A percentile compares a stretch with the other conserved stretches of the same genome.
Conservation (phyloP, 371 early-diverging fungal species). For the Smittium mucronatum region DNA sequence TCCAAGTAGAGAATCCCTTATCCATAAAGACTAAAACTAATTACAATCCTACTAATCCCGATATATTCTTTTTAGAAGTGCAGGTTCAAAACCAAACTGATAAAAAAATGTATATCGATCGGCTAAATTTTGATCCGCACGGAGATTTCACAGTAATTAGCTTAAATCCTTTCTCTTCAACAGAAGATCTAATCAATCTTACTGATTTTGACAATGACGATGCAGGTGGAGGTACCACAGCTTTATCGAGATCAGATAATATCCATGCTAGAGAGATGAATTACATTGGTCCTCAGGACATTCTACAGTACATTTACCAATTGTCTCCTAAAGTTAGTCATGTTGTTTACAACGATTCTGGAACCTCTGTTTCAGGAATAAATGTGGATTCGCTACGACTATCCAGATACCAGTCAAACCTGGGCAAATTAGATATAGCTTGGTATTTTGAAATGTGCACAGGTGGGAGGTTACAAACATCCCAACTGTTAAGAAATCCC, state of each 20-base stretch:
- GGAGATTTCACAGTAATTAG: constrained; percentile 43
- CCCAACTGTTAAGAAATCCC: constrained; percentile 73
- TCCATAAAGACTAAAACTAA: constrained; percentile 93
- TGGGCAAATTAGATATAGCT: constrained; percentile 86
- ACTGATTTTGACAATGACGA: neutral
- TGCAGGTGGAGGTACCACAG: neutral
- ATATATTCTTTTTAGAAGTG: constrained; percentile 70
- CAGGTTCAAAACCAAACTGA: constrained; percentile 81
- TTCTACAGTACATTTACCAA: constrained; percentile 80
- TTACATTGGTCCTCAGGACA: constrained; percentile 49
- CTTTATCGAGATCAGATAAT: neutral
- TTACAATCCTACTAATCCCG: constrained; percentile 27
- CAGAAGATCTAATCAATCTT: neutral
- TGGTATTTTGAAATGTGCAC: constrained; percentile 84
- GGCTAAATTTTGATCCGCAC: constrained; percentile 70
- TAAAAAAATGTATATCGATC: constrained; percentile 70
- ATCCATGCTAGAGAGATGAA: neutral
- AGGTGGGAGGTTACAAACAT: constrained; percentile 83
- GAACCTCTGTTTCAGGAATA: constrained; percentile 13
- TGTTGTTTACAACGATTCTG: neutral
- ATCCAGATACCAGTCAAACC: constrained; percentile 46
- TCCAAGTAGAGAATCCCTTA: constrained; percentile 88
- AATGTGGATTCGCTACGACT: constrained; percentile 20
- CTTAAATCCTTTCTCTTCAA: constrained; percentile 11
- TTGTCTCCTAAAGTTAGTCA: constrained; percentile 46